These are phyloP conservation scores for Prunus yedoensis DNA, from an alignment of 331 rosid genomes.

Conservation along the genomic window DNA sequence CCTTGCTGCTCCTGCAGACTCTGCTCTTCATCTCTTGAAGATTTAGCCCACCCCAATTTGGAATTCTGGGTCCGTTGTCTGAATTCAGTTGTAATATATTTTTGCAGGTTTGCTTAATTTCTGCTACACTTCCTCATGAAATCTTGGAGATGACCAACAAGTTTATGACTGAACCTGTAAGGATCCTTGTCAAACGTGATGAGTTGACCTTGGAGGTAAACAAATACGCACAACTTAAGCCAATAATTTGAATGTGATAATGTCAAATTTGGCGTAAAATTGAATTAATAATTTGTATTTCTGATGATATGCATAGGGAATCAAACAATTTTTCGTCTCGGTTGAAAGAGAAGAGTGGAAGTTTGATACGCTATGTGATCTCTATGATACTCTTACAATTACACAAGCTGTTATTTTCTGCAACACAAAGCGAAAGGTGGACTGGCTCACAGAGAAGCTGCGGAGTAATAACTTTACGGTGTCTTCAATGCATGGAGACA, in stretches of 20 bases:
- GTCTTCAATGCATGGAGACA: constrained; percentile 97
- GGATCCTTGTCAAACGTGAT: constrained; percentile 99
- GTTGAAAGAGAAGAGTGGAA: constrained; percentile 99
- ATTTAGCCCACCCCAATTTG: no score
- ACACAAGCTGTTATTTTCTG: constrained; percentile 99
- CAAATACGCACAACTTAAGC: not conserved
- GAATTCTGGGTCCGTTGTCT: no score
- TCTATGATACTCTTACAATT: constrained; percentile 90
- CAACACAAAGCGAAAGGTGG: constrained; percentile 96
- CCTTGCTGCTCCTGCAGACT: no score
- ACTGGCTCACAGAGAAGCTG: constrained; percentile 96
- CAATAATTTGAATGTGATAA: no score
- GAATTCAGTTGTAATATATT: constrained; percentile 6
- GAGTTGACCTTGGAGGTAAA: constrained; percentile 93
- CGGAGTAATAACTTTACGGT: constrained; percentile 90
- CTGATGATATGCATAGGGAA: constrained; percentile 54
- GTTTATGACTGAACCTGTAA: constrained; percentile 96
- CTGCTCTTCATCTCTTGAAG: no score
- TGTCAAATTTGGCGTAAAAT: constrained; percentile 18
- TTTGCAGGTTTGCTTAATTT: constrained; percentile 80
- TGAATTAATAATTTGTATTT: not conserved
- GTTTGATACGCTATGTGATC: constrained; percentile 96
- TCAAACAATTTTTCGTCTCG: constrained; percentile 96
- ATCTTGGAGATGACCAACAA: constrained; percentile 93
- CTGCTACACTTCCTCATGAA: constrained; percentile 99